Evolutionary conservation across 2,329 filamentous ascomycete species (phyloP), one percentile per base, ranked within the genome.

Genomic region (Aciculosporium take): DNA sequence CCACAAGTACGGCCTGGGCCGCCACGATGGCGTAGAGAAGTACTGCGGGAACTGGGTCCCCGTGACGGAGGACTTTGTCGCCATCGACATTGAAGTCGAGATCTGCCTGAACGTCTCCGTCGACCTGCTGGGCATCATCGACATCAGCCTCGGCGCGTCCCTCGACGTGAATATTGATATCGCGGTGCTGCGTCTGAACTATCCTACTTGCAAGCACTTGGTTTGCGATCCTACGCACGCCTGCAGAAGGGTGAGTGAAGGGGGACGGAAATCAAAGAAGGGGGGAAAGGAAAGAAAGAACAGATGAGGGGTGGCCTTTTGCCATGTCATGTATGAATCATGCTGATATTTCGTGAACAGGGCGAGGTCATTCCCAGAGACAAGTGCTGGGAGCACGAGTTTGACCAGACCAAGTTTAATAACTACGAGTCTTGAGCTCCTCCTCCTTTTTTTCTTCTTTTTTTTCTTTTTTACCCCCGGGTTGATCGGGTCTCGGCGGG

Each of bases 321-420:
- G 3, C 24, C 2, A 7, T 3, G n/a, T 9, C 3, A 24, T 17
- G 5, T 2, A 2, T 2, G 5, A 8, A 8, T n/a, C 18, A 7
- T 23, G 21, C 32, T 34, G 4, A 34, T 20, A n/a, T 15, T 12
- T 33, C 10, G 12, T 6, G 12, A 38, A 31, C 20, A 42, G 40
- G 20, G 10, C 35, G 5, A 33, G 23, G 15, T 2, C 7, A 28
- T 42, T 12, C 23, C 1, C 4, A 15, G n/a, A 20, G 20, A 41
- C 6, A 23, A 41, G 13, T 41, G 40, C 40, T 41, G 40, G 40
- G n/a, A 23, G 10, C 27, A 41, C 40, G 33, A 41, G 40, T 37
- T 25, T 4, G 10, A 42, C 21, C 3, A 25, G 33, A 3, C 28
- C 7, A 27, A 42, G 21, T 32, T 17, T 21, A n/a, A 28, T 12